phyloP scores from a whole-genome alignment of 2,329 filamentous ascomycete species.

The Colletotrichum nymphaeae region DNA sequence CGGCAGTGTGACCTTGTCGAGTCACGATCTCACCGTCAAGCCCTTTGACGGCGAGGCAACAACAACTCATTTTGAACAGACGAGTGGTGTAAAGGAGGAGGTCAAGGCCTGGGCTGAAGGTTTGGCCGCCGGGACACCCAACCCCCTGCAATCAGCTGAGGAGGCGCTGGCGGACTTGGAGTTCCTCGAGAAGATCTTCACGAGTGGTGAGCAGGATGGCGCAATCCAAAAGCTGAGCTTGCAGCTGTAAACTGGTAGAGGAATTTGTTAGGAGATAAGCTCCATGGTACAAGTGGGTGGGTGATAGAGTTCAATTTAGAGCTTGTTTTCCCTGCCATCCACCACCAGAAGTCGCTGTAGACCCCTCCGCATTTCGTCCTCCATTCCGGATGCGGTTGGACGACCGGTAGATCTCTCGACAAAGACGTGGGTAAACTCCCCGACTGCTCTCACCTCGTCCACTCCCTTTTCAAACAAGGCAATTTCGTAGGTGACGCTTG shows the following conservation, averaged over 20 bases:
- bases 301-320: constrained; percentile 32
- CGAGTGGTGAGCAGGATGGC: constrained; percentile 57
- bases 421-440: constrained; percentile 89
- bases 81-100: constrained; percentile 68
- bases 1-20: constrained; percentile 62
- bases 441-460: constrained; percentile 83
- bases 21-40: constrained; percentile 56
- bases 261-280: constrained; percentile 6
- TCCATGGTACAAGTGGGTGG: constrained; percentile 4
- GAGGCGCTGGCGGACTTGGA: constrained; percentile 72
- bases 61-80: constrained; percentile 56
- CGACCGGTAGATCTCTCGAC: constrained; percentile 79
- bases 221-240: constrained; percentile 52
- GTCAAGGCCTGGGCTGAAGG: constrained; percentile 70
- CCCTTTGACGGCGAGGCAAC: constrained; percentile 47
- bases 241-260: constrained; percentile 40
- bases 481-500: constrained; percentile 91
- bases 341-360: constrained; percentile 61
- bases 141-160: constrained; percentile 65
- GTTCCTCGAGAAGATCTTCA: constrained; percentile 64
- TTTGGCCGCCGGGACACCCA: constrained; percentile 57
- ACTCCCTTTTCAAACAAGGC: constrained; percentile 83
- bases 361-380: constrained; percentile 65
- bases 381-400: constrained; percentile 76
- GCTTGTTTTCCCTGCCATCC: constrained; percentile 28